A percentile compares a stretch with the other conserved stretches of the same genome.
These are phyloP conservation scores for Mortierella antarctica DNA, from an alignment of 192 early-diverging fungal species.

Conservation along the genomic window DNA sequence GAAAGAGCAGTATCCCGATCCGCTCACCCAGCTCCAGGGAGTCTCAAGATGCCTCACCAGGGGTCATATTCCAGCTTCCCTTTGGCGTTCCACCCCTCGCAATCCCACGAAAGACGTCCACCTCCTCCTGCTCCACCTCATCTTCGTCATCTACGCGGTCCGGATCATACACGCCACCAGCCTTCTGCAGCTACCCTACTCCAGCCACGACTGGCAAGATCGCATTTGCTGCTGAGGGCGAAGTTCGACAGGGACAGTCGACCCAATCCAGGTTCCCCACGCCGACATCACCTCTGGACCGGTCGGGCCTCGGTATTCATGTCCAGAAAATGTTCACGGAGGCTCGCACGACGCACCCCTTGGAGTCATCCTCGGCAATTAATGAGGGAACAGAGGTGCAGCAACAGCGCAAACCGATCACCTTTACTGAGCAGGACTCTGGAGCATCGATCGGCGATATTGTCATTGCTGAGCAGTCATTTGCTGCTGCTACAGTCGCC, in stretches of 20 bases:
- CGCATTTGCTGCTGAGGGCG: slow-evolving; percentile 3
- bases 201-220: slow-evolving; percentile 9
- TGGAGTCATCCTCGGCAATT: slow-evolving; percentile 12
- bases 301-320: slow-evolving; percentile 43
- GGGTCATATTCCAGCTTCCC: slow-evolving; percentile 42
- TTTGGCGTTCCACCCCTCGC: slow-evolving; percentile 31
- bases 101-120: not conserved
- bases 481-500: not conserved
- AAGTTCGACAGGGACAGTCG: not conserved
- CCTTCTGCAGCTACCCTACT: slow-evolving; percentile 3
- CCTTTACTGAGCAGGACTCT: slow-evolving; percentile 30
- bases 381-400: not conserved
- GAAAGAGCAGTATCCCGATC: slow-evolving; percentile 45
- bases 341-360: slow-evolving; percentile 34
- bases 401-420: slow-evolving; percentile 2
- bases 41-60: slow-evolving; percentile 28
- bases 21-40: slow-evolving; percentile 26
- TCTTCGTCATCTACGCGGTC: not conserved
- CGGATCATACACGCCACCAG: not conserved
- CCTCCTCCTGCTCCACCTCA: not conserved
- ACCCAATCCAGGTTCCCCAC: slow-evolving; percentile 14
- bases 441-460: slow-evolving; percentile 35
- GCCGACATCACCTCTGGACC: slow-evolving; percentile 25
- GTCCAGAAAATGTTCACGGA: slow-evolving; percentile 30
- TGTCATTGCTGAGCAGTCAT: slow-evolving; percentile 33